Evolutionary conservation across 106 monocot species (phyloP).

Genomic region (Amphibolis antarctica): DNA sequence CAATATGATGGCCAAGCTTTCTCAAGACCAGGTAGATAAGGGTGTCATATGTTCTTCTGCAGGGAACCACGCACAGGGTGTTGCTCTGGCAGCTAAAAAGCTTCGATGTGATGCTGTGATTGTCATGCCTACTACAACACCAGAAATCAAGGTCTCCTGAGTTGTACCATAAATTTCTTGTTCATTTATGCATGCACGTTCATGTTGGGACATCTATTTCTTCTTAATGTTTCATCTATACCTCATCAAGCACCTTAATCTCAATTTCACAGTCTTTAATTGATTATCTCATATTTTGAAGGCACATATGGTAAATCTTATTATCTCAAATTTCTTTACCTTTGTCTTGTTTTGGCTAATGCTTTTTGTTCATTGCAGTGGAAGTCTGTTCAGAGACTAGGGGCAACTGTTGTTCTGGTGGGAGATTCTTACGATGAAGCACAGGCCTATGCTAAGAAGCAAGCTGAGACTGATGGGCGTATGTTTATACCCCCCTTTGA

Average conservation of each 20-base stretch:
- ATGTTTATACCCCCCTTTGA: constrained; percentile 97
- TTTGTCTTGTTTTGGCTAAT: background rate
- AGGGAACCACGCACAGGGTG: constrained; percentile 98
- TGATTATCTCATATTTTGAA: background rate
- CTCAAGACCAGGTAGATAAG: constrained; percentile 52
- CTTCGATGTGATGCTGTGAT: constrained; percentile 83
- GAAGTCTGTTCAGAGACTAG: constrained; percentile 77
- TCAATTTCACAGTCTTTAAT: background rate
- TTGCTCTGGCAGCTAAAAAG: constrained; percentile 69
- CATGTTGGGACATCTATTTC: background rate
- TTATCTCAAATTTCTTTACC: no score
- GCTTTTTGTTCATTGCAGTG: constrained; percentile 41
- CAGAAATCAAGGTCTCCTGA: constrained; percentile 77
- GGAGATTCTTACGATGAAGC: constrained; percentile 99
- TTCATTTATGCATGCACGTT: background rate
- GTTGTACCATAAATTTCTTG: background rate
- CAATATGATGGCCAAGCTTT: constrained; percentile 95
- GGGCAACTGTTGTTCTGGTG: constrained; percentile 77
- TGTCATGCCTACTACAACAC: constrained; percentile 93
- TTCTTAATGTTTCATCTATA: background rate
- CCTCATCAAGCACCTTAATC: background rate
- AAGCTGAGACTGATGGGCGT: constrained; percentile 40
- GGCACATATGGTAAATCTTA: no score
- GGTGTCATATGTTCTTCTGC: constrained; percentile 99
- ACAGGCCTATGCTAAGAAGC: constrained; percentile 63